Conservation (phyloP, 2,329 filamentous ascomycete species). For the Pseudomassariella vexata region DNA sequence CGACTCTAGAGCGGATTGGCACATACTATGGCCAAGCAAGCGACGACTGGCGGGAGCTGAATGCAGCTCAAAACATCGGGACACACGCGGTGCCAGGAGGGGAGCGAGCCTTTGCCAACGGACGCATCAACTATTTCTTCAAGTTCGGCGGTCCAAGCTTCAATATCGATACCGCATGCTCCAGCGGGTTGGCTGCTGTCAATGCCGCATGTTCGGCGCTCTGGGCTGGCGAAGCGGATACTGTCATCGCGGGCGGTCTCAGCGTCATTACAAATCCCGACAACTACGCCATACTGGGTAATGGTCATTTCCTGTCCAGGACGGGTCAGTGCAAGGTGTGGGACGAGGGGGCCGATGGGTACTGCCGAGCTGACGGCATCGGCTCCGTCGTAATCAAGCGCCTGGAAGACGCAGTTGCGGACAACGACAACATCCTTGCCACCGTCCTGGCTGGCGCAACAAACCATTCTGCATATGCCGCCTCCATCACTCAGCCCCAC, state of each 20-base stretch:
- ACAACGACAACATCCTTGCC: slow-evolving; percentile 34
- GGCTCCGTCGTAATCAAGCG: slow-evolving; percentile 44
- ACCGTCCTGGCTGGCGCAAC: slow-evolving; percentile 47
- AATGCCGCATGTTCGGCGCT: slow-evolving; percentile 51
- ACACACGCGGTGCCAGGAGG: slow-evolving; percentile 41
- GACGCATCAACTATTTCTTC: slow-evolving; percentile 71
- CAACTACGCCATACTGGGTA: slow-evolving; percentile 56
- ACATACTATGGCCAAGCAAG: slow-evolving; percentile 72
- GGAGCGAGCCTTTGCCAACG: slow-evolving; percentile 35
- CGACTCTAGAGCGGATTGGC: slow-evolving; percentile 48
- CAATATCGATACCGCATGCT: slow-evolving; percentile 71
- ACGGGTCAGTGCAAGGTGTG: slow-evolving; percentile 44
- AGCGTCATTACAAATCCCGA: slow-evolving; percentile 63
- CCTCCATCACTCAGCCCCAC: slow-evolving; percentile 68
- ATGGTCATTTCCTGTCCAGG: slow-evolving; percentile 57
- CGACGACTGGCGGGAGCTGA: slow-evolving; percentile 73
- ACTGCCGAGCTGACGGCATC: slow-evolving; percentile 46
- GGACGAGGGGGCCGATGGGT: slow-evolving; percentile 57
- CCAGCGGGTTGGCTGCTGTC: slow-evolving; percentile 66
- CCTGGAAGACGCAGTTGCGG: slow-evolving; percentile 39
- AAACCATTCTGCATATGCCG: slow-evolving; percentile 65
- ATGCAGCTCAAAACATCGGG: slow-evolving; percentile 66
- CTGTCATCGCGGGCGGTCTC: slow-evolving; percentile 57
- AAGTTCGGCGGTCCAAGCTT: slow-evolving; percentile 69
- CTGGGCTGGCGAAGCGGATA: slow-evolving; percentile 59